Conservation (phyloP, 2,329 filamentous ascomycete species). For the Aspergillus glaucus region DNA sequence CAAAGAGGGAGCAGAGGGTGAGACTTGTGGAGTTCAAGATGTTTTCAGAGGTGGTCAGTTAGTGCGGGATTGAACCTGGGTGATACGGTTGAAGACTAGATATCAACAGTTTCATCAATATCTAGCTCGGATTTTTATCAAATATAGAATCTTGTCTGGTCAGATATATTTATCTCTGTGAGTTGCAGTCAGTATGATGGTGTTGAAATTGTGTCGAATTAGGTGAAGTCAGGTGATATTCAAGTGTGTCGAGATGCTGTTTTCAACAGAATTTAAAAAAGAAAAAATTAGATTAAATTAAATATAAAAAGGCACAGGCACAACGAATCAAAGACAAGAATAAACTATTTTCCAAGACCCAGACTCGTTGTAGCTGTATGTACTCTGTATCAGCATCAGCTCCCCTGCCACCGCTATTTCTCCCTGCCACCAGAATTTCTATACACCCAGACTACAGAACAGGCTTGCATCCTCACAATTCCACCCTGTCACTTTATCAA, state of each 20-base stretch:
- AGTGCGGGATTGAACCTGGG: no score
- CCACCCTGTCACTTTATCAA: slow-evolving; percentile 7
- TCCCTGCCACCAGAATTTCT: slow-evolving; percentile 25
- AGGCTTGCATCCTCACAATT: slow-evolving; percentile 2
- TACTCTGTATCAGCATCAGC: slow-evolving; percentile 5
- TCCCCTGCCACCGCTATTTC: slow-evolving; percentile 1
- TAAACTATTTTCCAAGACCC: neutral
- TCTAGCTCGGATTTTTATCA: no score
- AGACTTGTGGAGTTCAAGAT: slow-evolving; percentile 15
- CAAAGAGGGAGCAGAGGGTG: slow-evolving; percentile 6
- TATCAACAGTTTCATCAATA: no score
- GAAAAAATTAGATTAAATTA: neutral
- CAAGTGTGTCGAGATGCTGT: no score
- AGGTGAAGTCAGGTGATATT: no score
- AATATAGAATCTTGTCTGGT: no score
- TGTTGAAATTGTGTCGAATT: no score
- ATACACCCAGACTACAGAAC: neutral
- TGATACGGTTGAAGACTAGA: no score
- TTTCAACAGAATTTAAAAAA: no score
- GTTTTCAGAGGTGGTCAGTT: slow-evolving; percentile 1
- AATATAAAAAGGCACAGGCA: neutral
- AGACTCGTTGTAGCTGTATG: neutral
- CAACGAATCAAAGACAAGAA: neutral
- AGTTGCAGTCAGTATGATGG: no score
- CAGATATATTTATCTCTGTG: no score